Evolutionary conservation across 2,329 filamentous ascomycete species (phyloP).

Genomic region (Aspergillus pseudoviridinutans): DNA sequence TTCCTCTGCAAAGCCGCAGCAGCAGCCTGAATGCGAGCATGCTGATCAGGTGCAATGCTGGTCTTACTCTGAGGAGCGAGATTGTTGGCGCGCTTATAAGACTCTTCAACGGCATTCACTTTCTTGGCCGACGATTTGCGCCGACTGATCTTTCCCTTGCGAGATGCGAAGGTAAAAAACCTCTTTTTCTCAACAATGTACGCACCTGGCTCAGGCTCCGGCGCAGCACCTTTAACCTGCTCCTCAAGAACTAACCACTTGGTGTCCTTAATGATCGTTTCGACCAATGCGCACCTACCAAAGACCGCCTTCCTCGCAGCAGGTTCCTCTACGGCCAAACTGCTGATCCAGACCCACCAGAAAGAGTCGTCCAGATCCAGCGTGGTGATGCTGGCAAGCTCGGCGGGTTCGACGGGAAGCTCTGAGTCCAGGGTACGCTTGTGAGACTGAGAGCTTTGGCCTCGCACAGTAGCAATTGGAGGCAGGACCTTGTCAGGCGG

Average conservation of each 20-base stretch:
- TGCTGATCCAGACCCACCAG: slow-evolving; percentile 99
- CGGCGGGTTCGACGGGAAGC: slow-evolving; percentile 73
- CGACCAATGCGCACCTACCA: slow-evolving; percentile 85
- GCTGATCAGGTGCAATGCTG: slow-evolving; percentile 84
- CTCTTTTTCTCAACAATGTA: slow-evolving; percentile 96
- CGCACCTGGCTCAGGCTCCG: slow-evolving; percentile 76
- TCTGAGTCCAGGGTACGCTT: slow-evolving; percentile 67
- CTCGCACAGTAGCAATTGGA: slow-evolving; percentile 67
- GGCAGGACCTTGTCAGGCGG: slow-evolving; percentile 89
- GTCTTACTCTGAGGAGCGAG: slow-evolving; percentile 65
- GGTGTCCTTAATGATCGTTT: slow-evolving; percentile 75
- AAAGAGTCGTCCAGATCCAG: slow-evolving; percentile 92
- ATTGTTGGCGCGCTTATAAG: slow-evolving; percentile 48
- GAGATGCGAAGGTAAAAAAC: slow-evolving; percentile 78
- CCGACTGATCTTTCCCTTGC: slow-evolving; percentile 63
- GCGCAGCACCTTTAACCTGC: slow-evolving; percentile 87
- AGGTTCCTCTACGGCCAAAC: slow-evolving; percentile 86
- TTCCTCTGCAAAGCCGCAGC: slow-evolving; percentile 76
- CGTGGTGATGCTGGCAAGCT: slow-evolving; percentile 84
- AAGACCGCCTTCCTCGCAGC: slow-evolving; percentile 84
- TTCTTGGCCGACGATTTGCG: slow-evolving; percentile 68
- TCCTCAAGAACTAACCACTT: slow-evolving; percentile 96
- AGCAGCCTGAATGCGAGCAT: slow-evolving; percentile 87
- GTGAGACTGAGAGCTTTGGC: slow-evolving; percentile 84
- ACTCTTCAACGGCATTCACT: slow-evolving; percentile 45